phyloP scores from a whole-genome alignment of 2,329 filamentous ascomycete species.

The Aureobasidium vineae region DNA sequence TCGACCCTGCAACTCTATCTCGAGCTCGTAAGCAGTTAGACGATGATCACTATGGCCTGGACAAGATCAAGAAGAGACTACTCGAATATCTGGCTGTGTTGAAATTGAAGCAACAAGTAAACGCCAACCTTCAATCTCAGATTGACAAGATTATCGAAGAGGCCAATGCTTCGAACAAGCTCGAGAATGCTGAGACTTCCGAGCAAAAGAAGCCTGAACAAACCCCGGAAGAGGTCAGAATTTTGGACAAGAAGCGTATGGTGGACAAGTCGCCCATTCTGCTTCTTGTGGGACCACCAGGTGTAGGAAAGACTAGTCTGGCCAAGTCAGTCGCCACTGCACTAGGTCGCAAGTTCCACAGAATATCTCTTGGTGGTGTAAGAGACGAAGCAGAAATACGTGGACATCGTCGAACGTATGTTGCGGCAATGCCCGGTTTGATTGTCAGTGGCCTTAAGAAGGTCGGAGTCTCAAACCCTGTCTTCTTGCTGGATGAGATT shows the following conservation, averaged over 20 bases:
- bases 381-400: slow-evolving; percentile 96
- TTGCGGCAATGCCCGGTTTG: slow-evolving; percentile 97
- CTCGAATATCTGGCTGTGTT: slow-evolving; percentile 96
- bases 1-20: slow-evolving; percentile 75
- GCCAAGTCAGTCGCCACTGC: slow-evolving; percentile 91
- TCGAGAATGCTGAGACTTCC: slow-evolving; percentile 30
- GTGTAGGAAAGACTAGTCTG: slow-evolving; percentile 92
- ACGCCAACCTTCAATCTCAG: slow-evolving; percentile 76
- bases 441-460: slow-evolving; percentile 94
- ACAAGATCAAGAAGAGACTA: slow-evolving; percentile 95
- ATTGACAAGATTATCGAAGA: slow-evolving; percentile 59
- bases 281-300: slow-evolving; percentile 87
- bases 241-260: slow-evolving; percentile 78
- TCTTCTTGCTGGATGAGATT: slow-evolving; percentile 94
- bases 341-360: slow-evolving; percentile 90
- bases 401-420: slow-evolving; percentile 91
- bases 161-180: slow-evolving; percentile 34
- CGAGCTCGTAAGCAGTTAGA: slow-evolving; percentile 86
- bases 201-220: slow-evolving; percentile 42
- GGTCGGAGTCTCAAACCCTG: slow-evolving; percentile 91
- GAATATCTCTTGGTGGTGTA: slow-evolving; percentile 93
- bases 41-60: slow-evolving; percentile 92
- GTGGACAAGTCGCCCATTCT: slow-evolving; percentile 95
- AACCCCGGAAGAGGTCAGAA: slow-evolving; percentile 62
- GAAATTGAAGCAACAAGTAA: slow-evolving; percentile 87